Conservation (phyloP, 257 asterid genomes). For the Petunia axillaris region DNA sequence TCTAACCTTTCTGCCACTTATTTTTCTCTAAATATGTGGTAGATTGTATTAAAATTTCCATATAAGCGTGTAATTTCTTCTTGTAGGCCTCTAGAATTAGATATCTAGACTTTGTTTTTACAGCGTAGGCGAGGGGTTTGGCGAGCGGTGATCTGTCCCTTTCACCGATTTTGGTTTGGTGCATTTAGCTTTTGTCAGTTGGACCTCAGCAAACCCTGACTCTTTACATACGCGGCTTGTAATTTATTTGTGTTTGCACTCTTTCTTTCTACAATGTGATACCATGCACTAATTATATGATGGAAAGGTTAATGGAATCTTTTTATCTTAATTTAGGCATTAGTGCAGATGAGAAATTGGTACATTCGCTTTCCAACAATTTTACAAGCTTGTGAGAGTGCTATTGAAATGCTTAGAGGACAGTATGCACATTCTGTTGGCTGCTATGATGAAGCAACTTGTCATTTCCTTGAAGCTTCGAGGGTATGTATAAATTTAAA, state of each 20-base stretch:
- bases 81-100: neutral
- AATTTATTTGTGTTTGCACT: conserved; percentile 10
- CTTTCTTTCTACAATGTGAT: conserved; percentile 8
- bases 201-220: neutral
- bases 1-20: neutral
- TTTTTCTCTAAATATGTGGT: neutral
- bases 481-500: conserved; percentile 46
- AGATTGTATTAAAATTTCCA: neutral
- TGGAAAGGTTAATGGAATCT: conserved; percentile 26
- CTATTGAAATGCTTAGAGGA: conserved; percentile 88
- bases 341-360: conserved; percentile 93
- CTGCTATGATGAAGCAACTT: conserved; percentile 80
- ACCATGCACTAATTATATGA: conserved; percentile 4
- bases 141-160: neutral
- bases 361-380: conserved; percentile 86
- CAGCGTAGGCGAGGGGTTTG: neutral
- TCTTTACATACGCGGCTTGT: neutral
- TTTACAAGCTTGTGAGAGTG: conserved; percentile 90
- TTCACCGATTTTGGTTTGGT: conserved; percentile 6
- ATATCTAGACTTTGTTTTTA: neutral
- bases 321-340: conserved; percentile 56
- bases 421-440: conserved; percentile 94
- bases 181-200: neutral
- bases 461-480: conserved; percentile 91
- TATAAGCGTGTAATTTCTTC: neutral